Base-by-base conservation (phyloP, 176 grass and related monocot genomes). In the Canna indica region DNA sequence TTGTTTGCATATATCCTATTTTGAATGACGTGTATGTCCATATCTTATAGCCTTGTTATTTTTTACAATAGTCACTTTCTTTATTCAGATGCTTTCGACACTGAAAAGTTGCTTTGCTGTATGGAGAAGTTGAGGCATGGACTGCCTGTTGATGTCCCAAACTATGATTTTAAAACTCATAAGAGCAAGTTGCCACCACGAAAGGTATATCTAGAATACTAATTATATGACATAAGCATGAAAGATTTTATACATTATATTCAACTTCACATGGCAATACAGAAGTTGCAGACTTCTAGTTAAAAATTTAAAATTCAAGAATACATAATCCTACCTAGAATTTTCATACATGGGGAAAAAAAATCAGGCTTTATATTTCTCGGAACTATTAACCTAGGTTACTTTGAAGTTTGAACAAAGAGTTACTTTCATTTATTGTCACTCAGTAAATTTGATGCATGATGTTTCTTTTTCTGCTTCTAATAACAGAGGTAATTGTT, bases 61-160 rank as follows among this genome's bases (percentile, higher is more conserved):
- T 32, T 36, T 65, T 65, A 65, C 20, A 11, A 41, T 5, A 26
- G 9, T 53, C 66, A 41, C 12, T 75, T 13, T 79, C 26, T 10
- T 80, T 27, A 76, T 85, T 78, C 86, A 97, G 94, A 92, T 87
- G 94, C 94, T 33, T 97, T 97, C 77, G 75, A 97, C 82, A 92
- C 78, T 26, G 89, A 97, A 64, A 72, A 87, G 60, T 79, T 97
- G 69, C 70, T 95, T 59, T 84, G 81, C 59, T 95, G 84, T 75
- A 95, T 95, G 90, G 84, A 85, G 65, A 85, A 85, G 35, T 67
- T 97, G 80, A 92, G 85, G 73, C 80, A 50, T 73, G 94, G 94
- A n/a, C 82, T 83, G 50, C 81, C 89, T 70, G 89, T 85, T 70
- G 86, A 93, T 75, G 77, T 93, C 76, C 89, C 94, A 59, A 88